These are phyloP conservation scores for Colletotrichum orchidophilum DNA, from an alignment of 2,329 filamentous ascomycete genomes.

Conservation along the genomic window DNA sequence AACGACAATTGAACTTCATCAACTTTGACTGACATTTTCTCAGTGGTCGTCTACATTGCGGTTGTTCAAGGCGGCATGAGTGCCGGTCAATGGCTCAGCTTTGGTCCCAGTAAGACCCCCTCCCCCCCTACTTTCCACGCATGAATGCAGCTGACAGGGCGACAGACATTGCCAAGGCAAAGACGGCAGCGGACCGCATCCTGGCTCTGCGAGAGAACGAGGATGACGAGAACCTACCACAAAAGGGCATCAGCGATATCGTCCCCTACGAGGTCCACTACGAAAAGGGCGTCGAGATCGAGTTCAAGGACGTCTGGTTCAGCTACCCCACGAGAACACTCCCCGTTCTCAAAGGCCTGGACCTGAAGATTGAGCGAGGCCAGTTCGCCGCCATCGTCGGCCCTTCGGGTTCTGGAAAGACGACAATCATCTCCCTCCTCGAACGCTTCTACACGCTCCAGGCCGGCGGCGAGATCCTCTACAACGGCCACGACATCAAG, in stretches of 20 bases:
- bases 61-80: slow-evolving; percentile 34
- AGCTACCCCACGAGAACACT: slow-evolving; percentile 26
- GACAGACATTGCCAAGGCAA: slow-evolving; percentile 33
- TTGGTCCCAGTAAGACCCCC: slow-evolving; percentile 26
- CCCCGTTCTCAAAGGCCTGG: slow-evolving; percentile 31
- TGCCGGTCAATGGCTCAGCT: slow-evolving; percentile 34
- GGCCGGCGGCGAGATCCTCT: slow-evolving; percentile 39
- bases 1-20: too few relatives aligned
- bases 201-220: slow-evolving; percentile 28
- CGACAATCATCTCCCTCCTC: slow-evolving; percentile 41
- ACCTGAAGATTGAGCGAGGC: slow-evolving; percentile 55
- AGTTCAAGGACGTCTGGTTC: slow-evolving; percentile 36
- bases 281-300: slow-evolving; percentile 33
- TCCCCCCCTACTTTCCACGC: too few relatives aligned
- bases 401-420: slow-evolving; percentile 55
- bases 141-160: neutral
- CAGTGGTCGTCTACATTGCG: slow-evolving; percentile 35
- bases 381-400: slow-evolving; percentile 78
- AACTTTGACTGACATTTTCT: neutral
- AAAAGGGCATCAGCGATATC: slow-evolving; percentile 9
- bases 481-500: slow-evolving; percentile 43
- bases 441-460: slow-evolving; percentile 39
- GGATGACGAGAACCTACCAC: slow-evolving; percentile 53
- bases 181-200: slow-evolving; percentile 33
- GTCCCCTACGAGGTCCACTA: slow-evolving; percentile 35